Evolutionary conservation across 148 eudicot genomes (phyloP).

Genomic region (Cornus controversa): DNA sequence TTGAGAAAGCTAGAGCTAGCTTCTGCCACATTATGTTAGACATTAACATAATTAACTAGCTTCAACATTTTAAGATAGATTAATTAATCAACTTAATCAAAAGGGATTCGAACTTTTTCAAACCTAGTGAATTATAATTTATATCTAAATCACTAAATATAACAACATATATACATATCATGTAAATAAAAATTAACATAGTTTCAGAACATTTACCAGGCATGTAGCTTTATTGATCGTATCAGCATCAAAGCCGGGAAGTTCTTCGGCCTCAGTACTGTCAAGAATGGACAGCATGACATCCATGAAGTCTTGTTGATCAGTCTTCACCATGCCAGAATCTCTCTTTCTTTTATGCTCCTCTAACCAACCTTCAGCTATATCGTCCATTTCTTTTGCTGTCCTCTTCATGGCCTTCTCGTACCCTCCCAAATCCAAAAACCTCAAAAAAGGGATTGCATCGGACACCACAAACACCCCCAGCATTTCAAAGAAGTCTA

Average conservation of each 20-base stretch:
- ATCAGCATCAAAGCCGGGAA: background rate
- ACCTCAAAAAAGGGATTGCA: conserved; percentile 15
- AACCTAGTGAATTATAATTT: no score
- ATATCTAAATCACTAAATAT: no score
- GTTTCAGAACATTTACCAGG: no score
- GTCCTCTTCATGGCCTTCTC: conserved; percentile 22
- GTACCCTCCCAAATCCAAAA: conserved; percentile 13
- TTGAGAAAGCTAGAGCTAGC: no score
- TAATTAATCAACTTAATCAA: no score
- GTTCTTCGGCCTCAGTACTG: background rate
- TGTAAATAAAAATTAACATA: no score
- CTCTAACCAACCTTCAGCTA: conserved; percentile 11
- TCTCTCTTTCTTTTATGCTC: conserved; percentile 8
- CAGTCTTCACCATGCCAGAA: background rate
- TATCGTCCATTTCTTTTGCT: conserved; percentile 9
- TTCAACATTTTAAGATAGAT: no score
- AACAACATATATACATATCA: no score
- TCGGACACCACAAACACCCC: conserved; percentile 21
- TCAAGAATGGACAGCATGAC: conserved; percentile 9
- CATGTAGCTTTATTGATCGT: conserved; percentile 19
- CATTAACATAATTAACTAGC: no score
- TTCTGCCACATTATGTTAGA: no score
- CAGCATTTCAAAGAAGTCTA: conserved; percentile 16
- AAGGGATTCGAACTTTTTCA: no score
- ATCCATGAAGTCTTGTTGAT: conserved; percentile 17